Evolutionary conservation across 805 yeast genomes (phyloP).

Genomic region (Lipomyces starkeyi): DNA sequence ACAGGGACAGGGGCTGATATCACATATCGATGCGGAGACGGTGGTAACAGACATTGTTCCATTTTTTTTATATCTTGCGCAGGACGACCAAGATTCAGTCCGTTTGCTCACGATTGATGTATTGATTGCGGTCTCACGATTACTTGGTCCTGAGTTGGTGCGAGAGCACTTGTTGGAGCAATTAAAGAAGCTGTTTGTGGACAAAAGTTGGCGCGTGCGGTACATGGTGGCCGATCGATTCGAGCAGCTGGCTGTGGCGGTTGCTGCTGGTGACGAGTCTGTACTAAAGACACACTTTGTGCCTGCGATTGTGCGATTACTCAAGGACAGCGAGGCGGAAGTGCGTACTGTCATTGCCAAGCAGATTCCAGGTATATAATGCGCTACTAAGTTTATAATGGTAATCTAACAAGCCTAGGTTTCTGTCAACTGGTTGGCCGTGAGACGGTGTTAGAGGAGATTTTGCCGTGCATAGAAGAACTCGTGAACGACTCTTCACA

Average conservation of each 20-base stretch:
- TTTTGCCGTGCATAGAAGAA: conserved; percentile 82
- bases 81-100: conserved; percentile 93
- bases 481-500: conserved; percentile 91
- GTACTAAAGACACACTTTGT: conserved; percentile 58
- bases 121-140: conserved; percentile 72
- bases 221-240: conserved; percentile 98
- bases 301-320: conserved; percentile 73
- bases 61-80: conserved; percentile 48
- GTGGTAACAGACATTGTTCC: conserved; percentile 39
- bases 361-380: conserved; percentile 66
- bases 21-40: conserved; percentile 29
- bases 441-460: conserved; percentile 64
- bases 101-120: conserved; percentile 88
- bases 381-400: conserved; percentile 51
- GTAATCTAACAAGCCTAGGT: conserved; percentile 34
- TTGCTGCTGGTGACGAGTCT: conserved; percentile 57
- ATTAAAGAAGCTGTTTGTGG: conserved; percentile 74
- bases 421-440: conserved; percentile 48
- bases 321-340: conserved; percentile 95
- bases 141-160: conserved; percentile 39
- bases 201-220: conserved; percentile 97
- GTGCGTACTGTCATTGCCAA: conserved; percentile 94
- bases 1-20: conserved; percentile 11
- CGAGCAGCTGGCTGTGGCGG: conserved; percentile 68
- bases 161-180: conserved; percentile 46